Conservation (phyloP, 805 yeast genomes). For the Myxozyma monticola region DNA sequence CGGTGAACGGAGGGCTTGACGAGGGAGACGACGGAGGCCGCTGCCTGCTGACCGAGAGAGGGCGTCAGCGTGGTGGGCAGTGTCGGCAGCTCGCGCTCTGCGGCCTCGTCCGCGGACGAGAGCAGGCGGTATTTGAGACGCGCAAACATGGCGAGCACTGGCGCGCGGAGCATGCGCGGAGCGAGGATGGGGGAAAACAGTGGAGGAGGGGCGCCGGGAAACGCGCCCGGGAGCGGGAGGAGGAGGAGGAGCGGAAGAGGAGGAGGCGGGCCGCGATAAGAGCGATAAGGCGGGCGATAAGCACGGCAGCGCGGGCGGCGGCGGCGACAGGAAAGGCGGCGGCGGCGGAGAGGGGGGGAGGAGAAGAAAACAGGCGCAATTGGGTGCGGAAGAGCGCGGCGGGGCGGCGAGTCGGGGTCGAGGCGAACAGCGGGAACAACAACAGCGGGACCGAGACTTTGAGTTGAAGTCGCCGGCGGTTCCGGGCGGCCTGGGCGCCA, state of each 20-base stretch:
- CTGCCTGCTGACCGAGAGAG: neutral
- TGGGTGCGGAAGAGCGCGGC: no score
- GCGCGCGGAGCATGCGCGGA: neutral
- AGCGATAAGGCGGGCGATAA: neutral
- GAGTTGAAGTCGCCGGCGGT: no score
- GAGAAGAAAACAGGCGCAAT: no score
- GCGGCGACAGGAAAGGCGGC: no score
- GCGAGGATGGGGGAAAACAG: neutral
- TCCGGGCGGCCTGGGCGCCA: no score
- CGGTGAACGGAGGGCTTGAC: constrained; percentile 16
- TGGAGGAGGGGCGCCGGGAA: neutral
- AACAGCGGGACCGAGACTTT: no score
- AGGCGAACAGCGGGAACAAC: no score
- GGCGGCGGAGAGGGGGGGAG: no score
- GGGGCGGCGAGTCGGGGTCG: no score
- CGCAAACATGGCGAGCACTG: neutral
- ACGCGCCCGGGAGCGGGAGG: neutral
- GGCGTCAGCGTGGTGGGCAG: neutral
- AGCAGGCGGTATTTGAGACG: constrained; percentile 5
- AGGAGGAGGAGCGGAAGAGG: neutral
- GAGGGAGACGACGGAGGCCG: constrained; percentile 8
- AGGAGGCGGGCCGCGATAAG: neutral
- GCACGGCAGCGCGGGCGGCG: no score
- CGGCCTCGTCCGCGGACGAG: neutral
- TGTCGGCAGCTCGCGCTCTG: neutral